Percentiles rank a stretch among this genome's conserved stretches.
Conservation (phyloP, 2,329 filamentous ascomycete genomes). For the Apiospora phragmitis region DNA sequence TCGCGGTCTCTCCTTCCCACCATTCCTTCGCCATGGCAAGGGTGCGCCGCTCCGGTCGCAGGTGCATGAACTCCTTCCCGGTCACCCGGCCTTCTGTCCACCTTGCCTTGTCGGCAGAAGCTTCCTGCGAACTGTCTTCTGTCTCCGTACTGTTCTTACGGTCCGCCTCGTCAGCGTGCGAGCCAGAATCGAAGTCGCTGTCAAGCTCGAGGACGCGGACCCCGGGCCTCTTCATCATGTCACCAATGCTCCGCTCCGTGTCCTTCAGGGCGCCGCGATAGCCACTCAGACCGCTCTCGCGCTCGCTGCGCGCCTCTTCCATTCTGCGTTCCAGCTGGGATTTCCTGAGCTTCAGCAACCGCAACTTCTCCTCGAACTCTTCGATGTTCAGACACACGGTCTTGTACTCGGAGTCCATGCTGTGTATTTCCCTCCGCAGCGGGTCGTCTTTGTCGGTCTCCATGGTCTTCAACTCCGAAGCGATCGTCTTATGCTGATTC, state of each 20-base stretch:
- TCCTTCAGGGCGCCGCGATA: conserved; percentile 68
- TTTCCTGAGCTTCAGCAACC: conserved; percentile 59
- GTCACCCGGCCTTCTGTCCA: conserved; percentile 16
- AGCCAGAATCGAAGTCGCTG: conserved; percentile 32
- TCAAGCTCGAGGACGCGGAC: conserved; percentile 53
- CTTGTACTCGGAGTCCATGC: conserved; percentile 56
- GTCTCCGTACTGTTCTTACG: conserved; percentile 9
- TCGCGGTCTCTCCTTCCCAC: conserved; percentile 64
- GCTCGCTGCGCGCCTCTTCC: conserved; percentile 61
- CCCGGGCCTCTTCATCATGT: conserved; percentile 59
- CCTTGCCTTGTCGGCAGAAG: conserved; percentile 33
- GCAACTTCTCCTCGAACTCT: conserved; percentile 64
- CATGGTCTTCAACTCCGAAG: conserved; percentile 52
- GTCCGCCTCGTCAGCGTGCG: not conserved
- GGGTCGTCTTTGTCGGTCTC: conserved; percentile 58
- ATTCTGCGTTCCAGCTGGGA: conserved; percentile 61
- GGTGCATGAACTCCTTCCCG: conserved; percentile 52
- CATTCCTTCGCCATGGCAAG: conserved; percentile 70
- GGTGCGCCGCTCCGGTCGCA: conserved; percentile 66
- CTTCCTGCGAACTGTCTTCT: conserved; percentile 18
- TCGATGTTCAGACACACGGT: conserved; percentile 63
- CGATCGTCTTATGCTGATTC: conserved; percentile 50
- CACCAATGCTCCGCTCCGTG: conserved; percentile 61
- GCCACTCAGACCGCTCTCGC: conserved; percentile 71
- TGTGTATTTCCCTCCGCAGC: conserved; percentile 60